These are phyloP conservation scores for Phytophthora sp. DNA, from an alignment of 352 stramenopile species.

Conservation along the genomic window DNA sequence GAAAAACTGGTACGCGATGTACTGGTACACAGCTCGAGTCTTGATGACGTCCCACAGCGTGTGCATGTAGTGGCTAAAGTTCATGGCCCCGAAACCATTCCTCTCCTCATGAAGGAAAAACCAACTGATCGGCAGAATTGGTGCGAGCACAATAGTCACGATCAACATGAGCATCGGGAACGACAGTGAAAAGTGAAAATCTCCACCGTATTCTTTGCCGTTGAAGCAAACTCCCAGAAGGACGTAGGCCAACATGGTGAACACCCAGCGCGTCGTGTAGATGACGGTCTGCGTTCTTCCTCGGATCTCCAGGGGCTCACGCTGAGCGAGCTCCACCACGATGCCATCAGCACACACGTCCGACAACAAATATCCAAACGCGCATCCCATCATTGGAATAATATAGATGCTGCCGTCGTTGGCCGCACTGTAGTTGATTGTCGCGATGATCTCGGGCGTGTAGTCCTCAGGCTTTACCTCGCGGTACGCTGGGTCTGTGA, in stretches of 20 bases:
- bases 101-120: slow-evolving; percentile 53
- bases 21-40: slow-evolving; percentile 55
- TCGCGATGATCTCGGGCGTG: slow-evolving; percentile 47
- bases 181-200: slow-evolving; percentile 50
- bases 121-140: slow-evolving; percentile 47
- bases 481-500: slow-evolving; percentile 37
- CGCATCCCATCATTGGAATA: slow-evolving; percentile 52
- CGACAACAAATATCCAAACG: slow-evolving; percentile 53
- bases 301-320: slow-evolving; percentile 44
- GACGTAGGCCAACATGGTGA: slow-evolving; percentile 44
- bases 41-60: slow-evolving; percentile 54
- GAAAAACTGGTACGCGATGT: slow-evolving; percentile 49
- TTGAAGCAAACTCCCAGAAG: slow-evolving; percentile 56
- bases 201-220: slow-evolving; percentile 48
- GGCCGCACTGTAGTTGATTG: slow-evolving; percentile 44
- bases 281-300: slow-evolving; percentile 57
- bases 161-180: slow-evolving; percentile 53
- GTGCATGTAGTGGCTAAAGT: slow-evolving; percentile 48
- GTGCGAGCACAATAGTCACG: slow-evolving; percentile 34
- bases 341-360: slow-evolving; percentile 56
- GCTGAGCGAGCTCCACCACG: slow-evolving; percentile 55
- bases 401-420: slow-evolving; percentile 47
- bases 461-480: slow-evolving; percentile 51
- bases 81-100: slow-evolving; percentile 29
- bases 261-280: slow-evolving; percentile 50